Evolutionary conservation across 1,139 yeast genomes (phyloP), one percentile per base, ranked within the genome.

Genomic region (Saccharomycopsis hybrid): DNA sequence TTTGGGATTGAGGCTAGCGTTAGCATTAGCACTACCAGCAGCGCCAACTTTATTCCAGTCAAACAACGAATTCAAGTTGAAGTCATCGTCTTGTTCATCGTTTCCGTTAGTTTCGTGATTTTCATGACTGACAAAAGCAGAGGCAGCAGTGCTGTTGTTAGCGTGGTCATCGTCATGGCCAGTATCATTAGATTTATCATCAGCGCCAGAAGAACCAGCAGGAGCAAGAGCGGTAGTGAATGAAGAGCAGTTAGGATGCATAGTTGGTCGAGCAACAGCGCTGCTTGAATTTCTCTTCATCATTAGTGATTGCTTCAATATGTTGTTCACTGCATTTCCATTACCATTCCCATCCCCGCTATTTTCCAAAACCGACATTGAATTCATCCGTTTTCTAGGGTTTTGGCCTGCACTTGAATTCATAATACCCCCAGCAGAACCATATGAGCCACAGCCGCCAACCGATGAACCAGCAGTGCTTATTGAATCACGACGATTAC

Each of bases 31-130:
- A 7, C 11, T 31, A 7, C 35, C 35, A 18, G 18, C 25, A 5
- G 25, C 38, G 30, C 28, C 39, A n/a, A 32, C 40, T 18, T 44
- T 44, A 24, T 36, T 36, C 47, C 47, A 44, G 31, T 36, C 29
- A 24, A 44, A 44, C 41, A 36, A 44, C 9, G 25, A 43, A n/a
- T 25, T 28, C 41, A 32, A 33, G 41, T 31, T 13, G 40, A 43
- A 32, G 18, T 13, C 25, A 25, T 31, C 37, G 18, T 18, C 18
- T 18, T 18, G 18, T 18, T 27, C 30, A 5, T 42, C 11, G 39
- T 27, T 7, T 9, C 24, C 7, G 7, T 11, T 36, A 11, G 35
- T 8, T 7, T 31, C 35, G 18, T 18, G 18, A 18, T 18, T 18
- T 18, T 18, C 18, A 18, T 18, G 18, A 18, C 18, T 18, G 18